These are phyloP conservation scores for Aureobasidium sp. DNA, from an alignment of 2,329 filamentous ascomycete species.

Conservation along the genomic window DNA sequence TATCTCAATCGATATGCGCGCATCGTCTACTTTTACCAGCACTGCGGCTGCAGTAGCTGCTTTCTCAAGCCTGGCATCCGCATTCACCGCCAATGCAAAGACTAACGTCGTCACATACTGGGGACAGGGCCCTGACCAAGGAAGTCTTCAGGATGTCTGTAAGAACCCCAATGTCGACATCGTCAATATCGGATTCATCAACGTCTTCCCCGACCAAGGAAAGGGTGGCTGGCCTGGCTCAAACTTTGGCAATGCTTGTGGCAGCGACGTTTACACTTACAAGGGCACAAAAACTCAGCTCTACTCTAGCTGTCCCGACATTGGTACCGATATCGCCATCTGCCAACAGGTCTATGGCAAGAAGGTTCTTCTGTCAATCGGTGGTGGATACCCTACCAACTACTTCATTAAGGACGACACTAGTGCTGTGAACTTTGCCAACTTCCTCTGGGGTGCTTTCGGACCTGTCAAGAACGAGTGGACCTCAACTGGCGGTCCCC, in stretches of 20 bases:
- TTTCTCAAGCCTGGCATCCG: conserved; percentile 28
- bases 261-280: conserved; percentile 30
- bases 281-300: conserved; percentile 33
- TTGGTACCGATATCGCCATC: conserved; percentile 46
- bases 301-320: conserved; percentile 48
- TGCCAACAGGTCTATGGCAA: conserved; percentile 58
- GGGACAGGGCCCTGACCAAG: conserved; percentile 45
- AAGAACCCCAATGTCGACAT: conserved; percentile 44
- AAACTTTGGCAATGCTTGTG: conserved; percentile 51
- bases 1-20: conserved; percentile 31
- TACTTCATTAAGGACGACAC: conserved; percentile 36
- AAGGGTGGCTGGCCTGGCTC: conserved; percentile 40
- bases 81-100: conserved; percentile 34
- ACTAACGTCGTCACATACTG: conserved; percentile 44
- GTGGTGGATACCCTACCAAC: conserved; percentile 56
- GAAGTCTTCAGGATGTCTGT: conserved; percentile 43
- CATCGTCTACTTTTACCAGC: conserved; percentile 21
- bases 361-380: conserved; percentile 63
- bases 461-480: conserved; percentile 16
- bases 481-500: conserved; percentile 33
- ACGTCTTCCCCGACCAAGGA: conserved; percentile 41
- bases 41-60: conserved; percentile 27
- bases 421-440: conserved; percentile 48
- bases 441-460: conserved; percentile 53
- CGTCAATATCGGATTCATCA: conserved; percentile 48